Percentiles rank a stretch among this genome's conserved stretches.
Evolutionary conservation across 129 eudicot genomes (phyloP).

Genomic region (Erigeron canadensis): DNA sequence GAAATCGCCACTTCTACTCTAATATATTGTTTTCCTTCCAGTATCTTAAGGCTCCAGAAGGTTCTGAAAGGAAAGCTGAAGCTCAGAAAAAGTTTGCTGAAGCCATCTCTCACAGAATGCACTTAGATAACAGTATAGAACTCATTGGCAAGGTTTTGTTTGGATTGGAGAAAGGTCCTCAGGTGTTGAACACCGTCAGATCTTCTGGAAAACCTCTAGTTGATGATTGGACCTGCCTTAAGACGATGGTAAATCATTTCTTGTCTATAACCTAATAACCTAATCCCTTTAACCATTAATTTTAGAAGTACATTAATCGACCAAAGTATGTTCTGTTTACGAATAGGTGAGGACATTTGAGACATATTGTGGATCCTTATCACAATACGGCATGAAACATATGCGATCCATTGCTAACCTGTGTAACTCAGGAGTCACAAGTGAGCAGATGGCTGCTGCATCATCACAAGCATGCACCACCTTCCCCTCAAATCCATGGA

Average conservation of each 20-base stretch:
- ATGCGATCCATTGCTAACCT: slow-evolving; percentile 76
- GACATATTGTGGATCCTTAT: slow-evolving; percentile 65
- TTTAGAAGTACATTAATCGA: neutral
- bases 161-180: slow-evolving; percentile 61
- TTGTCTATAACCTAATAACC: slow-evolving; percentile 4
- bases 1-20: neutral
- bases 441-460: slow-evolving; percentile 66
- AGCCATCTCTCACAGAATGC: slow-evolving; percentile 87
- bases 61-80: slow-evolving; percentile 59
- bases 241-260: slow-evolving; percentile 53
- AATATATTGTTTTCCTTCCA: slow-evolving; percentile 28
- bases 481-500: slow-evolving; percentile 70
- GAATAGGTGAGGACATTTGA: slow-evolving; percentile 69
- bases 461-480: slow-evolving; percentile 60
- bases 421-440: slow-evolving; percentile 60
- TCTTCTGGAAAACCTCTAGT: slow-evolving; percentile 80
- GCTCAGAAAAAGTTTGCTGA: slow-evolving; percentile 79
- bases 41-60: slow-evolving; percentile 93
- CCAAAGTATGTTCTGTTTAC: neutral
- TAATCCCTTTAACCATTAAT: neutral
- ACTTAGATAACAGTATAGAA: slow-evolving; percentile 65
- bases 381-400: slow-evolving; percentile 84
- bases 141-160: slow-evolving; percentile 82
- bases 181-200: slow-evolving; percentile 57
- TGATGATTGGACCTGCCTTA: slow-evolving; percentile 91